phyloP scores from a whole-genome alignment of 1,139 yeast species.

The Blastobotrys raffinosifermentans region DNA sequence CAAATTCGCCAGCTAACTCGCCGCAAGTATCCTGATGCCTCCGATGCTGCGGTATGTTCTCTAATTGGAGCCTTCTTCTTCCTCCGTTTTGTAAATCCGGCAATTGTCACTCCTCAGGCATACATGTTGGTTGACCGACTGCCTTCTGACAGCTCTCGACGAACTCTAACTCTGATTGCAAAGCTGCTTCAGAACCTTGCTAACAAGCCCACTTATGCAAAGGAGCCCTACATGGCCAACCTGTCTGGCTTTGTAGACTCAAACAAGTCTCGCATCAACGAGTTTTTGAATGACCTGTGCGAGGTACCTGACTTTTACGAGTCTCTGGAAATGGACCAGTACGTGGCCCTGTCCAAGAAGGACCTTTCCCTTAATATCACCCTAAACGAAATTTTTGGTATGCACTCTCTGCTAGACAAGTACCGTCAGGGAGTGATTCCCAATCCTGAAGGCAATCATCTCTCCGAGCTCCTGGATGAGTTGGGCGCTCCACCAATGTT shows the following conservation, averaged over 20 bases:
- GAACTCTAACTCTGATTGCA: constrained; percentile 76
- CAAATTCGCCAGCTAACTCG: constrained; percentile 62
- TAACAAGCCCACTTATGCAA: constrained; percentile 44
- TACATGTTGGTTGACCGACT: constrained; percentile 40
- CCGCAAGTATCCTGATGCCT: constrained; percentile 59
- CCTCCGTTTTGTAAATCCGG: constrained; percentile 83
- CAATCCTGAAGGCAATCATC: constrained; percentile 20
- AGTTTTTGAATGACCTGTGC: constrained; percentile 35
- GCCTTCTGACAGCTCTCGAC: constrained; percentile 46
- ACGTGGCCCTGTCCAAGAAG: constrained; percentile 36
- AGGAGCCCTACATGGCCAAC: constrained; percentile 35
- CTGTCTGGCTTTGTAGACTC: constrained; percentile 30
- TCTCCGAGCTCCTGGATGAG: constrained; percentile 29
- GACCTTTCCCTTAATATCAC: constrained; percentile 34
- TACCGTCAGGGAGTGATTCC: constrained; percentile 25
- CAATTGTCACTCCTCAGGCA: constrained; percentile 83
- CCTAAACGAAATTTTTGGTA: constrained; percentile 35
- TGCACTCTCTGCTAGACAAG: constrained; percentile 35
- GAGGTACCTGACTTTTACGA: constrained; percentile 41
- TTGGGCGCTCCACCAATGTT: constrained; percentile 32
- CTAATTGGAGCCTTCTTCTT: constrained; percentile 77
- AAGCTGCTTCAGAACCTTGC: constrained; percentile 85
- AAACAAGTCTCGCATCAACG: constrained; percentile 31
- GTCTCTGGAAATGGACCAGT: constrained; percentile 39
- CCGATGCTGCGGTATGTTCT: constrained; percentile 47